Evolutionary conservation across 371 early-diverging fungal genomes (phyloP).

Genomic region (Coemansia sp.): DNA sequence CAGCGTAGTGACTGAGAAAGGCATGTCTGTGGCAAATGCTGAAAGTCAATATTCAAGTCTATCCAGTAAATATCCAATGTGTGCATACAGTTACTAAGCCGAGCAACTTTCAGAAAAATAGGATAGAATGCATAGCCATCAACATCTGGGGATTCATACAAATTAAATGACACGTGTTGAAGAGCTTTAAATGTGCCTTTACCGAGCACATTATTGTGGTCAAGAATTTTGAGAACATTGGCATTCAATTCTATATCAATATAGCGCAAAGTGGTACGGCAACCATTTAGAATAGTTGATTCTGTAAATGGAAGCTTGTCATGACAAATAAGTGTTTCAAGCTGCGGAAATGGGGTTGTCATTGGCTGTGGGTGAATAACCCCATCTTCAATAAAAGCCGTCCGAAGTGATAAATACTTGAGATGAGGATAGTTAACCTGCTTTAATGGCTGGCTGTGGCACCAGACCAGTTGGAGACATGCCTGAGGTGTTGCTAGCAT

Average conservation of each 20-base stretch:
- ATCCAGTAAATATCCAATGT: not conserved
- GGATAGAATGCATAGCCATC: not conserved
- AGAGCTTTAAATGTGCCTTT: not conserved
- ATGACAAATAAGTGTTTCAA: not conserved
- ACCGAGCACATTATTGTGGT: not conserved
- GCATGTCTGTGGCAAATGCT: not conserved
- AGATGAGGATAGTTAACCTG: not conserved
- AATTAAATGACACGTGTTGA: not conserved
- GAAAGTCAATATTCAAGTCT: not conserved
- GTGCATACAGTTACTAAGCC: not conserved
- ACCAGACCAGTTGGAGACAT: not conserved
- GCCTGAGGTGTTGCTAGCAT: not conserved
- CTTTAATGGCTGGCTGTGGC: not conserved
- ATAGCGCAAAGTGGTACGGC: not conserved
- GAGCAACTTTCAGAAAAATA: too few relatives aligned
- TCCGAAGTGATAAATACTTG: not conserved
- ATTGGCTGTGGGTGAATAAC: not conserved
- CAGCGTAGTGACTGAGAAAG: not conserved
- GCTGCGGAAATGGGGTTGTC: not conserved
- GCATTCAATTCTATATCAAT: not conserved
- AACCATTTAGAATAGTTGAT: not conserved
- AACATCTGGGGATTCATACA: not conserved
- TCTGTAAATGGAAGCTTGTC: not conserved
- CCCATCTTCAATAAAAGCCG: not conserved
- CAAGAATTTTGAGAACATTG: not conserved